phyloP scores from a whole-genome alignment of 768 basidiomycete species.

The Tulasnella sp. region DNA sequence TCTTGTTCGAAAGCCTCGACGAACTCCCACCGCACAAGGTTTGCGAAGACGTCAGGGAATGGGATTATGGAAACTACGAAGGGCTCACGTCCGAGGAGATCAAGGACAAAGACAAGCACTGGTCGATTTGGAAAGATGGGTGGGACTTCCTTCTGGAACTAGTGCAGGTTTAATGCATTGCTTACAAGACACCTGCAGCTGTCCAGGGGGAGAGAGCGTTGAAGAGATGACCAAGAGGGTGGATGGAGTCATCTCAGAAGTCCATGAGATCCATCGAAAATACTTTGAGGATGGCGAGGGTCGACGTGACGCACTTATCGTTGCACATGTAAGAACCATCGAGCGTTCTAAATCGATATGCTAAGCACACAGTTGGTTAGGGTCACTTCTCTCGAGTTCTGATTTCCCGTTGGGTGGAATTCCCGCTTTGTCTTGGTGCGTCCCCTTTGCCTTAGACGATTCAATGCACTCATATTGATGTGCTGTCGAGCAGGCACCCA shows the following conservation, averaged over 20 bases:
- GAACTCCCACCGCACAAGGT: slow-evolving; percentile 45
- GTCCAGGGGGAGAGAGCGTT: slow-evolving; percentile 79
- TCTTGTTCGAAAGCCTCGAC: slow-evolving; percentile 54
- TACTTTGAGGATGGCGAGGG: slow-evolving; percentile 61
- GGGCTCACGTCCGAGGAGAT: slow-evolving; percentile 75
- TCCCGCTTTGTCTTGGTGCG: slow-evolving; percentile 52
- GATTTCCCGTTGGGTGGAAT: slow-evolving; percentile 74
- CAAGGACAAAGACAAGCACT: slow-evolving; percentile 47
- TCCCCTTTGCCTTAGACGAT: background rate
- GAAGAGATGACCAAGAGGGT: slow-evolving; percentile 73
- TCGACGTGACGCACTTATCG: slow-evolving; percentile 73
- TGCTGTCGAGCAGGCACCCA: slow-evolving; percentile 48
- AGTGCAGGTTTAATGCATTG: background rate
- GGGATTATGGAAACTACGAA: slow-evolving; percentile 82
- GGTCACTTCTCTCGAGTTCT: slow-evolving; percentile 68
- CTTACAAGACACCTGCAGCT: too few species aligned
- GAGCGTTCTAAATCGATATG: background rate
- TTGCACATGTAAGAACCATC: slow-evolving; percentile 56
- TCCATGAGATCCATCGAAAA: slow-evolving; percentile 61
- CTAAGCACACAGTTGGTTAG: background rate
- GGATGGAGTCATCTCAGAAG: slow-evolving; percentile 66
- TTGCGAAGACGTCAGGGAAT: slow-evolving; percentile 66
- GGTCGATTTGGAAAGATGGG: slow-evolving; percentile 87
- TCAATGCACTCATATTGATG: background rate
- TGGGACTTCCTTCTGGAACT: slow-evolving; percentile 25